phyloP scores from a whole-genome alignment of 2,329 filamentous ascomycete species.

The Pseudohalonectria lignicola region DNA sequence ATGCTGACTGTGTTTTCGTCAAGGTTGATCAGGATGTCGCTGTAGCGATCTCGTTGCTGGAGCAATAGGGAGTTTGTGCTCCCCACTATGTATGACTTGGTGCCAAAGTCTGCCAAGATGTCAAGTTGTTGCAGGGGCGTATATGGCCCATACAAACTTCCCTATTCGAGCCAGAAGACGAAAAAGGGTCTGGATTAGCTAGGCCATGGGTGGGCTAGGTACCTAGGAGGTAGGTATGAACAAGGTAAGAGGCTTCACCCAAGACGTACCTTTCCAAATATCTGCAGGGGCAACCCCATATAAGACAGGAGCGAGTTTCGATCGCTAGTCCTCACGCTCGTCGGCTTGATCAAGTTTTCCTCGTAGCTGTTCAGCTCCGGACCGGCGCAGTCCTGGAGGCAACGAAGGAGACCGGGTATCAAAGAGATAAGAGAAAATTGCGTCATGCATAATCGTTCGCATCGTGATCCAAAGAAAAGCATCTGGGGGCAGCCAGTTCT shows the following conservation, averaged over 20 bases:
- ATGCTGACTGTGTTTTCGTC: constrained; percentile 83
- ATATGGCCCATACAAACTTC: constrained; percentile 91
- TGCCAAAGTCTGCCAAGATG: constrained; percentile 82
- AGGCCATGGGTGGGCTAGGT: not conserved
- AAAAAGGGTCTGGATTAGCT: too few relatives aligned
- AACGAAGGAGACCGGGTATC: constrained; percentile 83
- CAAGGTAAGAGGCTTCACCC: not conserved
- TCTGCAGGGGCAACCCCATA: constrained; percentile 88
- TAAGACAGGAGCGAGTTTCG: constrained; percentile 81
- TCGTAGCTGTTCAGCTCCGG: constrained; percentile 84
- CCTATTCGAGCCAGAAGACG: too few relatives aligned
- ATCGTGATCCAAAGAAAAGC: constrained; percentile 96
- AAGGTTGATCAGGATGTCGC: constrained; percentile 91
- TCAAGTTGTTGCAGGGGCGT: constrained; percentile 90
- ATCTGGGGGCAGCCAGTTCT: constrained; percentile 60
- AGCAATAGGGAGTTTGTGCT: constrained; percentile 91
- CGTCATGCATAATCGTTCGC: constrained; percentile 93
- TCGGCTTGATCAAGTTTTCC: constrained; percentile 62
- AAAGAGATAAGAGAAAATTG: constrained; percentile 94
- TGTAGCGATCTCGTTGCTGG: constrained; percentile 91
- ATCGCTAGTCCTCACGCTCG: constrained; percentile 84
- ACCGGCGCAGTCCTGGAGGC: constrained; percentile 89
- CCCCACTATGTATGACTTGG: constrained; percentile 94
- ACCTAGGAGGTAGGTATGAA: not conserved
- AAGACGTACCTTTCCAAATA: constrained; percentile 70